Evolutionary conservation across 1,139 yeast species (phyloP).

Genomic region (Protomyces inundatus): DNA sequence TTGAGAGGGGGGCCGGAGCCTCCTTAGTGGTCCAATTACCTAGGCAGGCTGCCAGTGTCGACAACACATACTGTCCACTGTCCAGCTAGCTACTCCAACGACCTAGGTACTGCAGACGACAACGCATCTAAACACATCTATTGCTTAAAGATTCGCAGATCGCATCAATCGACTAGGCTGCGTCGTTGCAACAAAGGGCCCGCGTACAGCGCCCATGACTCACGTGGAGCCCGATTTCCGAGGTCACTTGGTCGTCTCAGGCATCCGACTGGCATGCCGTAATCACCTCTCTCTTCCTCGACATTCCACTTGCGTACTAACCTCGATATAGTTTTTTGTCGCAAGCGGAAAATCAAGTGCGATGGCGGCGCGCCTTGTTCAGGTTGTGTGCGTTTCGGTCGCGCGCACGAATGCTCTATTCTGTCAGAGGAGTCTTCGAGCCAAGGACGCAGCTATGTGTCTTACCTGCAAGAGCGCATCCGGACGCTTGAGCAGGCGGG

Average conservation of each 20-base stretch:
- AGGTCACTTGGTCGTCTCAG: constrained; percentile 18
- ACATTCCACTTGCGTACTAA: not conserved
- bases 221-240: constrained; percentile 16
- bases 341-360: constrained; percentile 23
- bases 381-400: constrained; percentile 16
- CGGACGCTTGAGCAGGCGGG: constrained; percentile 4
- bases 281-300: not conserved
- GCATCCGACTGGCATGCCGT: constrained; percentile 21
- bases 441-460: constrained; percentile 22
- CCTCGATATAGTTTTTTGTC: constrained; percentile 4
- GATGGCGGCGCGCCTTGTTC: constrained; percentile 24
- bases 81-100: too few species aligned
- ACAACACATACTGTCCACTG: too few species aligned
- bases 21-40: too few species aligned
- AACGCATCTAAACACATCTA: too few species aligned
- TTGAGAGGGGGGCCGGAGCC: too few species aligned
- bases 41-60: too few species aligned
- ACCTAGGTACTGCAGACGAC: too few species aligned
- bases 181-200: too few species aligned
- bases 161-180: too few species aligned
- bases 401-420: constrained; percentile 21
- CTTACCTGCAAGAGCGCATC: constrained; percentile 21
- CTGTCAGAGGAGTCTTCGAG: constrained; percentile 20
- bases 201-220: not conserved
- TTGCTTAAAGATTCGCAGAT: too few species aligned